Evolutionary conservation across 495 filamentous ascomycete genomes (phyloP), one percentile per base, ranked within the genome.

Genomic region (Symbiotaphrina buchneri): DNA sequence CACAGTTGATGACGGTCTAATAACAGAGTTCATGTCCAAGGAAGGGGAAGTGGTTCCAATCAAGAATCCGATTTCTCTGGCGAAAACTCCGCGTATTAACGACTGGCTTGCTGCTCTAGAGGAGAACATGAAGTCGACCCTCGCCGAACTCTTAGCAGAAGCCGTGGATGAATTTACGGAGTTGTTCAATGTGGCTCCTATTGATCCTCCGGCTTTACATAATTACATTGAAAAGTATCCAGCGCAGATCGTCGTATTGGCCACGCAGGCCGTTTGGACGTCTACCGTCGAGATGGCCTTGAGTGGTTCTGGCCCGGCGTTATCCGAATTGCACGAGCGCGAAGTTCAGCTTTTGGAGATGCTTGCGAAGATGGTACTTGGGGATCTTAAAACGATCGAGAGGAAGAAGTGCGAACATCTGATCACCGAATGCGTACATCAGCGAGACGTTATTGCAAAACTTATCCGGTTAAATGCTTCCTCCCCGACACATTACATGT

Each of bases 381-480:
- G 76, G 16, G 82, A 95, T 39, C 62, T 95, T 11, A 82, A 92
- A 37, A 52, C 76, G 1, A 71, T 95, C 27, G 66, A 74, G 42
- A 59, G 87, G 31, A 92, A 87, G 65, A 93, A 91, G 59, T 95
- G 83, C 53, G 87, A 99, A 48, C 84, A 92, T 52, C 71, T 99
- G 39, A 95, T 99, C 45, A 99, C 90, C 8, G 87, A 99, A 47
- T 94, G 85, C 47, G 87, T 99, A 11, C 87, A 95, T 45, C 87
- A 99, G 47, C 72, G 87, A 27, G 87, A 95, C 48, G 63, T 74
- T 21, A 87, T 92, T 36, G 71, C 76, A 34, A 85, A 76, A 42
- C 65, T 99, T 16, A 64, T 78, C 32, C 61, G 71, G 29, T 60
- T 65, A 28, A 71, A 70, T 33, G 90, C 87, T 11, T 62, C 63